phyloP scores from a whole-genome alignment of 257 asterid genomes.

The Solanum sejunctum region DNA sequence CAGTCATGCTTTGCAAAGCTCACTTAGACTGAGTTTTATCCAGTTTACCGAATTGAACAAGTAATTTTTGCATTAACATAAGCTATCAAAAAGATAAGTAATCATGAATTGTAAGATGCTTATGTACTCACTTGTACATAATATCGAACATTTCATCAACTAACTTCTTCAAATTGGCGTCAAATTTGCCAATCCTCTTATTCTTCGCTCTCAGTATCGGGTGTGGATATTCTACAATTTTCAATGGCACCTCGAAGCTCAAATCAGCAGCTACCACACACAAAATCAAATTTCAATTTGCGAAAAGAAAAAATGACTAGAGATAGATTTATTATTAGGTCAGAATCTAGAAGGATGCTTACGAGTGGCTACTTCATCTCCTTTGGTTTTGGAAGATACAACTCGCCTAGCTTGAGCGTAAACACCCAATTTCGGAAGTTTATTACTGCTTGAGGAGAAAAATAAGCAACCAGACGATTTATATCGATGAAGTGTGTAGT shows the following conservation, averaged over 20 bases:
- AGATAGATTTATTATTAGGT: not conserved
- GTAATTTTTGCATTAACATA: not conserved
- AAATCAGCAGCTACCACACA: slow-evolving; percentile 60
- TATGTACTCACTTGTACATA: slow-evolving; percentile 61
- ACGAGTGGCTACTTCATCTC: slow-evolving; percentile 49
- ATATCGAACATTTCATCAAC: slow-evolving; percentile 85
- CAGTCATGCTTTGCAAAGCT: not conserved
- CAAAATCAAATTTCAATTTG: not conserved
- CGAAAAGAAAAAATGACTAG: not conserved
- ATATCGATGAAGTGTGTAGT: not conserved
- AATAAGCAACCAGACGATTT: not conserved
- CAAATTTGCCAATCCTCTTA: slow-evolving; percentile 50
- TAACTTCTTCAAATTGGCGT: slow-evolving; percentile 60
- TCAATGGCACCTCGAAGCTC: slow-evolving; percentile 44
- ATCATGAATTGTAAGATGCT: not conserved
- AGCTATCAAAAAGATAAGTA: not conserved
- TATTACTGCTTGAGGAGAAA: slow-evolving; percentile 3
- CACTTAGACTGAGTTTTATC: not conserved
- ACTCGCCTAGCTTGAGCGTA: slow-evolving; percentile 52
- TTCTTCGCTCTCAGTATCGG: slow-evolving; percentile 76
- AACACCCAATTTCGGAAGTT: slow-evolving; percentile 11
- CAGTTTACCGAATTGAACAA: not conserved
- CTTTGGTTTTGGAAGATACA: slow-evolving; percentile 26
- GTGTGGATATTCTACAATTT: slow-evolving; percentile 67
- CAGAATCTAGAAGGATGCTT: not conserved